Conservation (phyloP, 805 yeast species). For the Komagataella pastoris region DNA sequence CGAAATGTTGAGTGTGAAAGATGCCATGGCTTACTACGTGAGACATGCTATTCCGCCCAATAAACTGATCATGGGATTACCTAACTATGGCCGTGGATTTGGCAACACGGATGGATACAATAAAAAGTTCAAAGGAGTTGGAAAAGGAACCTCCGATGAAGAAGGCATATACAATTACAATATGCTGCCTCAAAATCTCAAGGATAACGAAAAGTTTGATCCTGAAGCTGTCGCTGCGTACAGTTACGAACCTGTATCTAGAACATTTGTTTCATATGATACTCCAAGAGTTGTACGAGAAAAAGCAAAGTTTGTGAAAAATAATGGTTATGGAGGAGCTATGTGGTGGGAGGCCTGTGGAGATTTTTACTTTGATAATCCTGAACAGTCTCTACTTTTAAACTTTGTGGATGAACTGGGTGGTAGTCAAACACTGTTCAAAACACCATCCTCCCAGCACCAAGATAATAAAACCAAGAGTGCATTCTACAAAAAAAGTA, state of each 20-base stretch:
- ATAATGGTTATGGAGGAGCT: slow-evolving; percentile 56
- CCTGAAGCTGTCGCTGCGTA: slow-evolving; percentile 36
- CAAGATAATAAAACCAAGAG: background rate
- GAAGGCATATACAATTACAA: slow-evolving; percentile 42
- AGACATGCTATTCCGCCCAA: slow-evolving; percentile 24
- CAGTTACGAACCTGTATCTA: slow-evolving; percentile 25
- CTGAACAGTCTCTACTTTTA: slow-evolving; percentile 25
- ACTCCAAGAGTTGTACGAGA: slow-evolving; percentile 31
- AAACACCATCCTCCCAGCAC: background rate
- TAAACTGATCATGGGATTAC: slow-evolving; percentile 75
- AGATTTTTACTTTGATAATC: slow-evolving; percentile 26
- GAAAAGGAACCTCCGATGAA: slow-evolving; percentile 27
- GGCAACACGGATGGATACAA: slow-evolving; percentile 25
- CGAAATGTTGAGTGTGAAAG: slow-evolving; percentile 27
- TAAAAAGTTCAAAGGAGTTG: slow-evolving; percentile 17
- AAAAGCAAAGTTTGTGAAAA: slow-evolving; percentile 48
- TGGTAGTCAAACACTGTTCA: background rate
- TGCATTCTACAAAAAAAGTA: background rate
- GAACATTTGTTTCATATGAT: slow-evolving; percentile 52
- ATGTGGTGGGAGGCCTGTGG: slow-evolving; percentile 96
- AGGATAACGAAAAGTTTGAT: slow-evolving; percentile 39
- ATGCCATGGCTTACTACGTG: slow-evolving; percentile 27
- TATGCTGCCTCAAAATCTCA: slow-evolving; percentile 28
- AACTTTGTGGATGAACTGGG: slow-evolving; percentile 16
- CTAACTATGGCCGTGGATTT: slow-evolving; percentile 54